phyloP scores from a whole-genome alignment of 2,329 filamentous ascomycete genomes.

The Stromatinia cepivora region DNA sequence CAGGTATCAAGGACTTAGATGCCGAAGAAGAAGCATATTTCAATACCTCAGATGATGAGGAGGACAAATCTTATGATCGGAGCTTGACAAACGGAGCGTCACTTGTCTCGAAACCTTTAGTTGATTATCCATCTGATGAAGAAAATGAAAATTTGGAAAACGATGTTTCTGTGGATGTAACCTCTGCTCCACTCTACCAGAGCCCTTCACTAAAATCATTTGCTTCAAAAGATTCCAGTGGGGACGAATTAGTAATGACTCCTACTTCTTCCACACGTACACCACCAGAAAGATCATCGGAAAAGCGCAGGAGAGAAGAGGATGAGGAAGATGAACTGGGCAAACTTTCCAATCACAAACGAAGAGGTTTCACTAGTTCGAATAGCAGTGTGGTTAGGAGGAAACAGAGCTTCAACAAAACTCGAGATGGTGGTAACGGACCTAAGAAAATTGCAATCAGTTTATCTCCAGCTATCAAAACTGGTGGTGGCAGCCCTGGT shows the following conservation, averaged over 20 bases:
- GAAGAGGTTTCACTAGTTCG: conserved; percentile 55
- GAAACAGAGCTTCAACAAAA: conserved; percentile 49
- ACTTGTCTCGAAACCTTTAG: conserved; percentile 68
- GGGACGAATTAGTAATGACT: conserved; percentile 30
- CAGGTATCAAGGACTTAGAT: conserved; percentile 77
- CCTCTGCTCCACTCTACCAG: conserved; percentile 24
- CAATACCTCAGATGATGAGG: conserved; percentile 83
- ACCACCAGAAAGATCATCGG: conserved; percentile 76
- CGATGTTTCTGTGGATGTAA: conserved; percentile 41
- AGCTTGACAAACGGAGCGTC: conserved; percentile 61
- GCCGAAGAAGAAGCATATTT: conserved; percentile 90
- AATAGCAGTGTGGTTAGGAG: conserved; percentile 42
- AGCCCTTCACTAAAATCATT: conserved; percentile 32
- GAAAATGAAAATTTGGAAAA: conserved; percentile 68
- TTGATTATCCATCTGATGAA: conserved; percentile 92
- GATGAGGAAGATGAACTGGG: conserved; percentile 91
- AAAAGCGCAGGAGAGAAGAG: conserved; percentile 89
- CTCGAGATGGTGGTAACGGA: conserved; percentile 44
- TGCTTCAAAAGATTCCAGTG: conserved; percentile 28
- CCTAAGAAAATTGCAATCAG: conserved; percentile 58
- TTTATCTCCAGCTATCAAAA: conserved; percentile 48
- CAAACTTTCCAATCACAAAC: conserved; percentile 68
- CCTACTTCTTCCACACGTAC: conserved; percentile 40
- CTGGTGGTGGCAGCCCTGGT: conserved; percentile 35
- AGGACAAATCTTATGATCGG: conserved; percentile 48